Evolutionary conservation across 495 filamentous ascomycete species (phyloP).

Genomic region (Cryomyces antarcticus): DNA sequence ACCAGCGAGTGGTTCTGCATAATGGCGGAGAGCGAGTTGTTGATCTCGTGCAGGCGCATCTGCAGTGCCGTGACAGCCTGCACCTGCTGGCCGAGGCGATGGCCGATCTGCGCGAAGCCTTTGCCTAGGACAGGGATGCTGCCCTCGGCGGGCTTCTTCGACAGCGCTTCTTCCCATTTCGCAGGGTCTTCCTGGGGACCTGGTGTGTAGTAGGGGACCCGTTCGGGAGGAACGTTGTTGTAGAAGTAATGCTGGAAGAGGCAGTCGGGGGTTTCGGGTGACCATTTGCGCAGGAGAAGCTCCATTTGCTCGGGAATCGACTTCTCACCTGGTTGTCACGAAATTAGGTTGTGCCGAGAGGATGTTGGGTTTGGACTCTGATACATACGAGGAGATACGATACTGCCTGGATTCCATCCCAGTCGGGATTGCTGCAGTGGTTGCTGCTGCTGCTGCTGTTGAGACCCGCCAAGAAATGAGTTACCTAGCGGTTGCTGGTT

Average conservation of each 20-base stretch:
- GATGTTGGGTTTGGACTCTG: no score
- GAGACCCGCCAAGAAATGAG: not conserved
- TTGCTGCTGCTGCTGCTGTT: constrained; percentile 13
- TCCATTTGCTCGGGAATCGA: constrained; percentile 70
- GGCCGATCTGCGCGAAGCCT: constrained; percentile 50
- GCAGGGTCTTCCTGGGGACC: constrained; percentile 52
- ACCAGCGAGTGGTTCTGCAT: constrained; percentile 67
- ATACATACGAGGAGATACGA: not conserved
- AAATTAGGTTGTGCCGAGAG: no score
- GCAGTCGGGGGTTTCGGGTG: constrained; percentile 44
- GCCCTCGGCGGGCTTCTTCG: constrained; percentile 57
- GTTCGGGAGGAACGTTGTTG: constrained; percentile 64
- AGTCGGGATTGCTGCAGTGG: not conserved
- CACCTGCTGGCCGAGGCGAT: constrained; percentile 59
- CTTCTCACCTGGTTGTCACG: constrained; percentile 37
- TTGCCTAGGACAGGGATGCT: constrained; percentile 55
- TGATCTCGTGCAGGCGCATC: constrained; percentile 75
- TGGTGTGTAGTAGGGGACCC: constrained; percentile 66
- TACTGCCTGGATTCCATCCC: not conserved
- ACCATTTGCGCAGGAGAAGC: constrained; percentile 67
- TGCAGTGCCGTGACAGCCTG: constrained; percentile 53
- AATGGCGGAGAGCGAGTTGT: constrained; percentile 56
- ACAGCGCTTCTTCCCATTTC: constrained; percentile 86
- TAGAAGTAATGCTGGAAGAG: constrained; percentile 86
- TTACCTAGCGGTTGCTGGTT: not conserved